Evolutionary conservation across 176 grass and related monocot species (phyloP).

Genomic region (Typha latifolia): DNA sequence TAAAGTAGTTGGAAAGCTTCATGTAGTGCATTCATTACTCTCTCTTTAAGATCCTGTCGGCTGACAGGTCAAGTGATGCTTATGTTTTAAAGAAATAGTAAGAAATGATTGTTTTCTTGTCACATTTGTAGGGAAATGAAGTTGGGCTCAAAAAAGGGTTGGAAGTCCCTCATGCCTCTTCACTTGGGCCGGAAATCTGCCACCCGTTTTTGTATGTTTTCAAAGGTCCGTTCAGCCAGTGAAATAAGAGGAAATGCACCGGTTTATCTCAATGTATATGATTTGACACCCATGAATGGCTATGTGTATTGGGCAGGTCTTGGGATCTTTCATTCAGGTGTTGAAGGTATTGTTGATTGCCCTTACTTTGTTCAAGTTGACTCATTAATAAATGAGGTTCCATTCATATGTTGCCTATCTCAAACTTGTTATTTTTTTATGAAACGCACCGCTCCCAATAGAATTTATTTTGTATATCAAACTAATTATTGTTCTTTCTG

Average conservation of each 20-base stretch:
- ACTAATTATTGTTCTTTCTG: too few relatives aligned
- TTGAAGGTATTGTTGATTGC: slow-evolving; percentile 64
- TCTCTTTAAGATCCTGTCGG: too few relatives aligned
- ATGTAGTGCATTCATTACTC: too few relatives aligned
- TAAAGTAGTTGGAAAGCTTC: too few relatives aligned
- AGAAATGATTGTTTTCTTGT: background rate
- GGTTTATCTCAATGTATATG: slow-evolving; percentile 96
- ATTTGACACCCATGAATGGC: slow-evolving; percentile 93
- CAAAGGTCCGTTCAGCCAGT: slow-evolving; percentile 52
- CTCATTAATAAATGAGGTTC: too few relatives aligned
- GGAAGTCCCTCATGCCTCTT: slow-evolving; percentile 80
- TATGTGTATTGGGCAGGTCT: slow-evolving; percentile 92
- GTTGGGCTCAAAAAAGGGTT: slow-evolving; percentile 67
- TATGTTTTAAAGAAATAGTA: too few relatives aligned
- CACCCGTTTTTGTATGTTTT: slow-evolving; percentile 67
- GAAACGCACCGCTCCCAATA: too few relatives aligned
- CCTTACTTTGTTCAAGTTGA: background rate
- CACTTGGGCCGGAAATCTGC: slow-evolving; percentile 56
- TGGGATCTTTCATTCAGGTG: slow-evolving; percentile 92
- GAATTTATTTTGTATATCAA: too few relatives aligned
- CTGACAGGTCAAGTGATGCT: too few relatives aligned
- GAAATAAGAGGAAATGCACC: slow-evolving; percentile 53
- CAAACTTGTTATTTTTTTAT: too few relatives aligned
- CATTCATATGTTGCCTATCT: too few relatives aligned
- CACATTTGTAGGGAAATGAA: slow-evolving; percentile 62